Conservation (phyloP, 108 stramenopile genomes). For the Conticribra guillardii region DNA sequence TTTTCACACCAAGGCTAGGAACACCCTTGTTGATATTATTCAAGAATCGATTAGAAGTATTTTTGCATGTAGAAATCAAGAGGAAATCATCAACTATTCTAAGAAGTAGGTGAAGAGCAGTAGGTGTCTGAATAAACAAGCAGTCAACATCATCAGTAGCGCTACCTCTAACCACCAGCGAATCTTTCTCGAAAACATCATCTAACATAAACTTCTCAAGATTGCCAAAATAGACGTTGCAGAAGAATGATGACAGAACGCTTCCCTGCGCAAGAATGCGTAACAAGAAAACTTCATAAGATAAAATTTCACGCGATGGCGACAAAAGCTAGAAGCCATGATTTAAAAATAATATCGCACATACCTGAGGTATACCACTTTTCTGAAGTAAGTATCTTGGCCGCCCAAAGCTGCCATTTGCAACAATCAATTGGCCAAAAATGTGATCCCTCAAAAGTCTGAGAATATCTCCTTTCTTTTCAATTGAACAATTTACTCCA, state of each 20-base stretch:
- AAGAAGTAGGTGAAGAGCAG: slow-evolving; percentile 52
- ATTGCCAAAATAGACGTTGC: slow-evolving; percentile 92
- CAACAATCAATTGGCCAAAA: slow-evolving; percentile 64
- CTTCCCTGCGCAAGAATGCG: slow-evolving; percentile 68
- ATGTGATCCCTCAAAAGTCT: slow-evolving; percentile 74
- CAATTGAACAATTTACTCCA: slow-evolving; percentile 46
- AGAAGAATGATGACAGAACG: slow-evolving; percentile 84
- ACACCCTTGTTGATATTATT: slow-evolving; percentile 60
- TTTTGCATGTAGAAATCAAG: slow-evolving; percentile 59
- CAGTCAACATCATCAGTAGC: slow-evolving; percentile 5
- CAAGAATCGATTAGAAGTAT: slow-evolving; percentile 56
- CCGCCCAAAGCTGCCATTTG: slow-evolving; percentile 56
- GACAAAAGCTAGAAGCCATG: no score
- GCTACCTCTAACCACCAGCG: slow-evolving; percentile 24
- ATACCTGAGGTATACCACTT: slow-evolving; percentile 71
- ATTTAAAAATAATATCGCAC: slow-evolving; percentile 2
- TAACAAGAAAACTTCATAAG: background rate
- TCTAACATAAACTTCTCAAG: slow-evolving; percentile 71
- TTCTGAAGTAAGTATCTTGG: slow-evolving; percentile 62
- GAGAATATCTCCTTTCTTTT: slow-evolving; percentile 51
- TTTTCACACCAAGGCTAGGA: slow-evolving; percentile 63
- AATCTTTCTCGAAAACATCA: slow-evolving; percentile 45
- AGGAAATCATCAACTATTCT: slow-evolving; percentile 89
- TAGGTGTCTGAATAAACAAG: slow-evolving; percentile 12
- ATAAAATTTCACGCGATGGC: no score